Evolutionary conservation across 2,329 filamentous ascomycete species (phyloP).

Genomic region (Claviceps lovelessii): DNA sequence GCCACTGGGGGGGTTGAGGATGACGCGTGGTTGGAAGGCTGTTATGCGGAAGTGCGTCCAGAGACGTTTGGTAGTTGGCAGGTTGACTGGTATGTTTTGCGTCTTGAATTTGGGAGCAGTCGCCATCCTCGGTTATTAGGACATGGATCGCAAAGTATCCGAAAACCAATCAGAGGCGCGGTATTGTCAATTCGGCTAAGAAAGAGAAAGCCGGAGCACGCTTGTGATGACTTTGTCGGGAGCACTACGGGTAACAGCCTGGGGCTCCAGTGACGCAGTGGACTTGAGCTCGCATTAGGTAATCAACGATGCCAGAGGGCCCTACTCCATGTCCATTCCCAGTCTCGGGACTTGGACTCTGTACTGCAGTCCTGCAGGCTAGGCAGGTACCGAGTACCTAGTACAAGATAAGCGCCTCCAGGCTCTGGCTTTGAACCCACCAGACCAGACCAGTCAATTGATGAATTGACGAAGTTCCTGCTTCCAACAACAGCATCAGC

Average conservation of each 20-base stretch:
- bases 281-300: background rate
- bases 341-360: no score
- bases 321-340: no score
- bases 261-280: background rate
- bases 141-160: conserved; percentile 2
- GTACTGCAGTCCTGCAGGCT: no score
- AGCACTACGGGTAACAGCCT: conserved; percentile 2
- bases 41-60: background rate
- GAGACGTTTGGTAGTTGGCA: background rate
- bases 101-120: conserved; percentile 3
- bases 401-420: no score
- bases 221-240: conserved; percentile 1
- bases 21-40: conserved; percentile 1
- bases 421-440: background rate
- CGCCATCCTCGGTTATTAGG: conserved; percentile 9
- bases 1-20: background rate
- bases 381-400: no score
- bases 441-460: background rate
- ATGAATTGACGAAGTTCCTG: background rate
- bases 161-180: conserved; percentile 7
- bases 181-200: conserved; percentile 19
- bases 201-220: conserved; percentile 14
- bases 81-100: background rate
- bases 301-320: background rate
- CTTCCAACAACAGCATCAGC: background rate